These are phyloP conservation scores for Nemania diffusa DNA, from an alignment of 2,329 filamentous ascomycete species.

Conservation along the genomic window DNA sequence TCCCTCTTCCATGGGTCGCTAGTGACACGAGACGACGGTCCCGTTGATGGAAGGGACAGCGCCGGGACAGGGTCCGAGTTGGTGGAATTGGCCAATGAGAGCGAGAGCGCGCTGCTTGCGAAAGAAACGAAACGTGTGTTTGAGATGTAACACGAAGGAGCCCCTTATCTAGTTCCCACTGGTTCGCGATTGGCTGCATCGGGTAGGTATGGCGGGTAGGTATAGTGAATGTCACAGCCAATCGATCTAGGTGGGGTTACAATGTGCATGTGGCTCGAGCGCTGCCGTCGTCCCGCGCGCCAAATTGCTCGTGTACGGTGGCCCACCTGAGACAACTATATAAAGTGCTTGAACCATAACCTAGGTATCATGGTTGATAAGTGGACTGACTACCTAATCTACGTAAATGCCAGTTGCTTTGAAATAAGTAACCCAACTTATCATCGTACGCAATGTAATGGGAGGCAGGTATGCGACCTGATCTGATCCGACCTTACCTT, in stretches of 20 bases:
- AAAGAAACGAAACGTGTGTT: conserved; percentile 48
- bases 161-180: conserved; percentile 35
- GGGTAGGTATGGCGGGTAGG: conserved; percentile 1
- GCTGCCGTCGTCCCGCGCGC: conserved; percentile 19
- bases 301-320: background rate
- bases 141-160: conserved; percentile 40
- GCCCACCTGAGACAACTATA: too few species aligned
- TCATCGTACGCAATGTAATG: background rate
- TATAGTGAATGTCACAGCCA: conserved; percentile 25
- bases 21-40: conserved; percentile 11
- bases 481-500: background rate
- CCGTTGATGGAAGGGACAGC: conserved; percentile 24
- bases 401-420: background rate
- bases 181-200: conserved; percentile 21
- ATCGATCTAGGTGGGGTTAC: conserved; percentile 5
- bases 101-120: conserved; percentile 24
- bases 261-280: conserved; percentile 4
- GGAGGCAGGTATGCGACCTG: background rate
- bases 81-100: conserved; percentile 33
- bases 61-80: conserved; percentile 20
- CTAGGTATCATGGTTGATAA: background rate
- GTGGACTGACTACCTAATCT: too few species aligned
- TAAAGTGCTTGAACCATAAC: too few species aligned
- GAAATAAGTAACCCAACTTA: background rate
- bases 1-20: conserved; percentile 11